Conservation (phyloP, 306 rosid genomes). For the Citrullus mucosospermus region DNA sequence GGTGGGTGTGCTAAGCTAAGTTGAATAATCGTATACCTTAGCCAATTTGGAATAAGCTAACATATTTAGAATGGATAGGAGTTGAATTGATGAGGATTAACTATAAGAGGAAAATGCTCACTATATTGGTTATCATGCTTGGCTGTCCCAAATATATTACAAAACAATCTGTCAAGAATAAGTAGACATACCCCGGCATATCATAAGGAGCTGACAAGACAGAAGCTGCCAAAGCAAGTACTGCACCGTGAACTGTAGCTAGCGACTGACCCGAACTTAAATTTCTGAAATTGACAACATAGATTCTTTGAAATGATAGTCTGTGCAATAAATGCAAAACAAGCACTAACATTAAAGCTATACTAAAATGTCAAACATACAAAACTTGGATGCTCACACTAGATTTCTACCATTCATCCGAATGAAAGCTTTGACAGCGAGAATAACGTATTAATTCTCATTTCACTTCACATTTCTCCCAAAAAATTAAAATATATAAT, state of each 20-base stretch:
- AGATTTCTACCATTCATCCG: background rate
- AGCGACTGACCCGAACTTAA: conserved; percentile 48
- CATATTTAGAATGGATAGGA: background rate
- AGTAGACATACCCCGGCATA: conserved; percentile 67
- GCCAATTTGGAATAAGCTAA: background rate
- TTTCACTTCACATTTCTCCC: background rate
- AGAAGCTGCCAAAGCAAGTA: conserved; percentile 84
- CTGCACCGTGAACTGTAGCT: conserved; percentile 83
- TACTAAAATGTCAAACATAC: background rate
- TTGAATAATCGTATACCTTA: background rate
- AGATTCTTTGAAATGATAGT: background rate
- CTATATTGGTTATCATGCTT: background rate
- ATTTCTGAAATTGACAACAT: conserved; percentile 43
- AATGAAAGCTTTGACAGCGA: background rate
- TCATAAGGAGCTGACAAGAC: conserved; percentile 93
- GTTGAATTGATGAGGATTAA: background rate
- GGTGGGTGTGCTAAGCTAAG: background rate
- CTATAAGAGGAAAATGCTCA: background rate
- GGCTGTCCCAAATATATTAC: background rate
- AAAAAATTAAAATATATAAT: background rate
- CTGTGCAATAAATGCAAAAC: background rate
- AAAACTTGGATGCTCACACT: background rate
- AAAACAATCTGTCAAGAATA: background rate
- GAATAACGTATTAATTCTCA: background rate
- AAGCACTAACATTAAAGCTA: background rate